These are phyloP conservation scores for Babesia bigemina DNA, from an alignment of 169 alveolate genomes.

Conservation along the genomic window DNA sequence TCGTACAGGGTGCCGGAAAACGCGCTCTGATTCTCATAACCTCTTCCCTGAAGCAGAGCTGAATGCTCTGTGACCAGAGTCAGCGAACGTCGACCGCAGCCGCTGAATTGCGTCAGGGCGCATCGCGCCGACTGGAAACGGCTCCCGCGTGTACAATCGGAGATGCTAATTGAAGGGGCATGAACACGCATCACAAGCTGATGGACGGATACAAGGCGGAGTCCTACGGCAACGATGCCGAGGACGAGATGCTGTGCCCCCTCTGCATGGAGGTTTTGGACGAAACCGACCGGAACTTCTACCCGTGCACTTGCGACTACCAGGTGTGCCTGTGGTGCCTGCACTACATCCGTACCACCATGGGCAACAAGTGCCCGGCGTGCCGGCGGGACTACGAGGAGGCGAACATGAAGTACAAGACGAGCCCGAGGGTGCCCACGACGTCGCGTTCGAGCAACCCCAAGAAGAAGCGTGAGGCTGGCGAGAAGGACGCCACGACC, in stretches of 20 bases:
- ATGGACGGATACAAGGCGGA: constrained; percentile 15
- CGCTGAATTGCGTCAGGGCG: no score
- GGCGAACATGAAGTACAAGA: constrained; percentile 73
- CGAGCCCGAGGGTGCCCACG: constrained; percentile 22
- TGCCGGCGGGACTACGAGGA: constrained; percentile 88
- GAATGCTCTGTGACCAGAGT: no score
- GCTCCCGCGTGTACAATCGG: no score
- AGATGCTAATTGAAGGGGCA: no score
- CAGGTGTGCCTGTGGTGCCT: constrained; percentile 91
- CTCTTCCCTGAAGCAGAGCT: no score
- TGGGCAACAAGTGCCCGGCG: constrained; percentile 90
- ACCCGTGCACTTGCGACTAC: constrained; percentile 90
- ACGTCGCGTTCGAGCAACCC: background rate
- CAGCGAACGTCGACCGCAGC: no score
- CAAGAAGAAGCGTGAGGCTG: constrained; percentile 23
- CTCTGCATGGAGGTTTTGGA: constrained; percentile 89
- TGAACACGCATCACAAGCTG: no score
- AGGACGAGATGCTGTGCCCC: constrained; percentile 81
- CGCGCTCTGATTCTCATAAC: no score
- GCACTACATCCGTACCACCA: constrained; percentile 84
- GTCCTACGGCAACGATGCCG: constrained; percentile 46
- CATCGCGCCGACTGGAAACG: no score
- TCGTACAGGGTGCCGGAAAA: no score
- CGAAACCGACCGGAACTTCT: constrained; percentile 87
- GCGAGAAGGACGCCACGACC: constrained; percentile 49